A percentile compares a stretch with the other conserved stretches of the same genome.
These are phyloP conservation scores for Apiospora marii DNA, from an alignment of 2,329 filamentous ascomycete species.

Conservation along the genomic window DNA sequence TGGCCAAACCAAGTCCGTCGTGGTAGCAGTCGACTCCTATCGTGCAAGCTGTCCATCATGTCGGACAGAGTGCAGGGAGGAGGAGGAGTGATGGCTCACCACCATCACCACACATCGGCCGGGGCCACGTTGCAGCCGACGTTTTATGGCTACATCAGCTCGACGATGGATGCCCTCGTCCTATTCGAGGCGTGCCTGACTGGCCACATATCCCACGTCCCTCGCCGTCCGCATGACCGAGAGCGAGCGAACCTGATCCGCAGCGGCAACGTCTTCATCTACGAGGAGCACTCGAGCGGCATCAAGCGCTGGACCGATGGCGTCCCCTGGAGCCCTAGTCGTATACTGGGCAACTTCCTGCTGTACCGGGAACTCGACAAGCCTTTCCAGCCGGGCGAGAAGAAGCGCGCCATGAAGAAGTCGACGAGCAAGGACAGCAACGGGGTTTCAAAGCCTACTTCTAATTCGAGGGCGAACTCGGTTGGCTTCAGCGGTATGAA, in stretches of 20 bases:
- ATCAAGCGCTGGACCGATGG: constrained; percentile 97
- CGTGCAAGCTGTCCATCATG: constrained; percentile 35
- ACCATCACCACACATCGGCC: constrained; percentile 27
- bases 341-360: constrained; percentile 84
- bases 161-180: constrained; percentile 77
- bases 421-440: constrained; percentile 56
- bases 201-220: constrained; percentile 76
- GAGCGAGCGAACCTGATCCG: constrained; percentile 80
- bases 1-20: constrained; percentile 17
- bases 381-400: constrained; percentile 81
- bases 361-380: constrained; percentile 84
- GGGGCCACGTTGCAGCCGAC: constrained; percentile 64
- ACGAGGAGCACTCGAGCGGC: constrained; percentile 87
- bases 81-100: constrained; percentile 13
- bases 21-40: background rate
- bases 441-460: constrained; percentile 48
- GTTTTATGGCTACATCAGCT: constrained; percentile 71
- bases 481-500: constrained; percentile 26
- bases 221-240: constrained; percentile 84
- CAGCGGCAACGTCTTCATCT: constrained; percentile 89
- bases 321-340: constrained; percentile 87
- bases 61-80: constrained; percentile 30
- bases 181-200: constrained; percentile 81
- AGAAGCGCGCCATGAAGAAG: constrained; percentile 83
- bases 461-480: constrained; percentile 37